These are phyloP conservation scores for Diutina neorugosa DNA, from an alignment of 1,139 yeast genomes.

Conservation along the genomic window DNA sequence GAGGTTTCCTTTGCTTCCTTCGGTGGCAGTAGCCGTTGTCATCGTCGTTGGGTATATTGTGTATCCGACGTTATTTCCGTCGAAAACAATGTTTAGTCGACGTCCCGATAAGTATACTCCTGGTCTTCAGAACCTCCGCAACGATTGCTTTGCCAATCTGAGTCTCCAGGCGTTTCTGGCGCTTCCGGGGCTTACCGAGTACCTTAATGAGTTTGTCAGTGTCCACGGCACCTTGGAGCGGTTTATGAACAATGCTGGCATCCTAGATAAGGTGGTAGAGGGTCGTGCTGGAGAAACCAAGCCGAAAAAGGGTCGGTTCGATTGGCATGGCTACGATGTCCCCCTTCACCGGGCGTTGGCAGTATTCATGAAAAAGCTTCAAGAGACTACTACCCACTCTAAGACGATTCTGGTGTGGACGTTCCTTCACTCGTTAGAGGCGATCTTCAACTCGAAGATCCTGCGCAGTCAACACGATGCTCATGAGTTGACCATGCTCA, in stretches of 20 bases:
- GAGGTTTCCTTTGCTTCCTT: neutral
- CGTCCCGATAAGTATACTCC: conserved; percentile 71
- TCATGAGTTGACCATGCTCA: conserved; percentile 74
- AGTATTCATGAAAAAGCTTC: conserved; percentile 41
- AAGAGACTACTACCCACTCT: conserved; percentile 45
- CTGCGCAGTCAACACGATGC: conserved; percentile 89
- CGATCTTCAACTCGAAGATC: conserved; percentile 65
- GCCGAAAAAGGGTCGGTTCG: neutral
- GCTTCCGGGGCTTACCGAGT: conserved; percentile 48
- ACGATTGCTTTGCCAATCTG: conserved; percentile 92
- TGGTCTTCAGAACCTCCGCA: conserved; percentile 69
- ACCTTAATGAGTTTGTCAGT: conserved; percentile 35
- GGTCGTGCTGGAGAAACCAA: neutral
- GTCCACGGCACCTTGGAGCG: conserved; percentile 17
- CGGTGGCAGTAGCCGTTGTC: neutral
- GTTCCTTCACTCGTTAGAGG: conserved; percentile 58
- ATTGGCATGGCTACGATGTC: conserved; percentile 16
- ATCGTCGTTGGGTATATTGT: neutral
- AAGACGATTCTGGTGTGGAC: conserved; percentile 68
- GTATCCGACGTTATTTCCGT: conserved; percentile 13
- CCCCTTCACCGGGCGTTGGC: conserved; percentile 50
- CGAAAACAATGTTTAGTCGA: conserved; percentile 28
- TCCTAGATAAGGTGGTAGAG: conserved; percentile 12
- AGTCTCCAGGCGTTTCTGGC: conserved; percentile 77
- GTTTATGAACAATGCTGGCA: conserved; percentile 14